These are phyloP conservation scores for Coleophoma crateriformis DNA, from an alignment of 2,329 filamentous ascomycete species.

Conservation along the genomic window DNA sequence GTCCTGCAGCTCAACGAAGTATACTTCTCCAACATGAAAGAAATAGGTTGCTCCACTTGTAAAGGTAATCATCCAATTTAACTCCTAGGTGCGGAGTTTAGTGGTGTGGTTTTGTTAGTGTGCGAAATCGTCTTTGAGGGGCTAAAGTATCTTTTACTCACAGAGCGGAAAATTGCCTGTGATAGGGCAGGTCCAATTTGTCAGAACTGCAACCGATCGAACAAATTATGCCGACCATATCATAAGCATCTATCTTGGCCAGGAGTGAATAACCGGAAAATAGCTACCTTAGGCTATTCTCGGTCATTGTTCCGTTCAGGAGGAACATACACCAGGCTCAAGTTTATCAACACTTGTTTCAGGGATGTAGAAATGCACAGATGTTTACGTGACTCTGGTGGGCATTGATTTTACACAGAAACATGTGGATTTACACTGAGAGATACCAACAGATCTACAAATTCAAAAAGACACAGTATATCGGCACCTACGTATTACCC, in stretches of 20 bases:
- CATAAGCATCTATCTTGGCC: neutral
- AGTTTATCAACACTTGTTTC: neutral
- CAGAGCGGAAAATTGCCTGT: slow-evolving; percentile 1
- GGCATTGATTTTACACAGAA: neutral
- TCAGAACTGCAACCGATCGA: neutral
- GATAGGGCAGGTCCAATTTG: slow-evolving; percentile 1
- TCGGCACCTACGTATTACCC: neutral
- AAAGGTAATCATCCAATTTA: neutral
- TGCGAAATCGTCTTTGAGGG: neutral
- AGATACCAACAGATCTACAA: neutral
- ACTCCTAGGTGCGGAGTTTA: neutral
- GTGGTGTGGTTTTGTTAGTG: neutral
- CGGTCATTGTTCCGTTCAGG: neutral
- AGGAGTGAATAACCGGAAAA: neutral
- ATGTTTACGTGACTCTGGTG: neutral
- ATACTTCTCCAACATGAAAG: neutral
- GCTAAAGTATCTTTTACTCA: neutral
- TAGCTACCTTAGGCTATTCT: neutral
- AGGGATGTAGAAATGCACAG: neutral
- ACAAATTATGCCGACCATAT: neutral
- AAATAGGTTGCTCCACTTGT: neutral
- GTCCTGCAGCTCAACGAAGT: neutral
- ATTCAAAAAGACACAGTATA: neutral
- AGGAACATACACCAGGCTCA: neutral
- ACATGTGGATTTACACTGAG: neutral